Conservation (phyloP, 345 rosid genomes). For the Diplotaxis tenuifolia region DNA sequence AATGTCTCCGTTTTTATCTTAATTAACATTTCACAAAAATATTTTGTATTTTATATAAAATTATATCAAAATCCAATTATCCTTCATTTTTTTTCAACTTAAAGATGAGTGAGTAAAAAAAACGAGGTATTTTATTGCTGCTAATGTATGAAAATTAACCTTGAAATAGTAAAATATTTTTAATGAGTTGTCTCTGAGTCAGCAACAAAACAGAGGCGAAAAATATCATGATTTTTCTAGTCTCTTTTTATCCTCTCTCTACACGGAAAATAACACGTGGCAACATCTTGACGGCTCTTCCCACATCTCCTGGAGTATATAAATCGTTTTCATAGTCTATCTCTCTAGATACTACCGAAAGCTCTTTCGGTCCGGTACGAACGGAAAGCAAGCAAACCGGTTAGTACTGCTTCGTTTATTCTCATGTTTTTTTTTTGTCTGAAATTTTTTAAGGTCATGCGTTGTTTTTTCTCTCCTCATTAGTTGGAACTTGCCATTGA, state of each 20-base stretch:
- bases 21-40: neutral
- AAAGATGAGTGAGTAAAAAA: neutral
- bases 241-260: neutral
- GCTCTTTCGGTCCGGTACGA: neutral
- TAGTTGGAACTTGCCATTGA: too few species aligned
- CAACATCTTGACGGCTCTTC: constrained; percentile 22
- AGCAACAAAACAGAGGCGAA: constrained; percentile 5
- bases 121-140: neutral
- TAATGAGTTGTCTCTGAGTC: constrained; percentile 29
- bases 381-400: neutral
- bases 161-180: too few species aligned
- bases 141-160: neutral
- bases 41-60: too few species aligned
- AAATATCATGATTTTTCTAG: constrained; percentile 28
- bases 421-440: neutral
- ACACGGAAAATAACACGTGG: constrained; percentile 6
- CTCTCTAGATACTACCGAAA: neutral
- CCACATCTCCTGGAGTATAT: constrained; percentile 16
- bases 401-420: neutral
- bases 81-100: too few species aligned
- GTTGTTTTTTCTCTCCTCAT: too few species aligned
- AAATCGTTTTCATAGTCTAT: constrained; percentile 8
- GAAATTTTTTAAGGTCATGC: neutral
- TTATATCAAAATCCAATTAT: neutral
- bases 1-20: too few species aligned